A percentile compares a stretch with the other conserved stretches of the same genome.
Evolutionary conservation across 352 stramenopile genomes (phyloP).

Genomic region (Phytophthora megakarya): DNA sequence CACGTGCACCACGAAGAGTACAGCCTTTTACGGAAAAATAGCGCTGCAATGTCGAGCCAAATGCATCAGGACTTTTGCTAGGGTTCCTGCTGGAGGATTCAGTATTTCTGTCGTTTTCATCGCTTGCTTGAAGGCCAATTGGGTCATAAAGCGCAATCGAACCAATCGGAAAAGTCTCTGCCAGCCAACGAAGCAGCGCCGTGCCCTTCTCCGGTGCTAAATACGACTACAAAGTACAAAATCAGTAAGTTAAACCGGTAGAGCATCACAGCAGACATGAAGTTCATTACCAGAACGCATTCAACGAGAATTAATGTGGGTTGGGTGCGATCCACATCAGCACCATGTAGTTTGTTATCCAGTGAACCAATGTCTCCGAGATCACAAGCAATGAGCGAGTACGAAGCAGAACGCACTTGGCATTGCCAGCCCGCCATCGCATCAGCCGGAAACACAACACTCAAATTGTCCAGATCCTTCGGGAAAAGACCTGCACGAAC

Average conservation of each 20-base stretch:
- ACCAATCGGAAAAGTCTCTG: conserved; percentile 38
- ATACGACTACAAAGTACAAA: conserved; percentile 52
- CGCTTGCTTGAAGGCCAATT: conserved; percentile 40
- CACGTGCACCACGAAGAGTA: conserved; percentile 49
- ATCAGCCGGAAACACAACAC: neutral
- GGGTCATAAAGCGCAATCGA: conserved; percentile 72
- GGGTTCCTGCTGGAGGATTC: neutral
- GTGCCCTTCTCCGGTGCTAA: conserved; percentile 57
- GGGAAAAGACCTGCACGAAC: conserved; percentile 35
- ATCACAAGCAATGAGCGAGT: conserved; percentile 59
- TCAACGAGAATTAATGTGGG: conserved; percentile 71
- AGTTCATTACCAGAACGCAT: conserved; percentile 64
- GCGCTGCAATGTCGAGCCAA: conserved; percentile 52
- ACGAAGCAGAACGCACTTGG: conserved; percentile 33
- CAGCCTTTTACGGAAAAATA: conserved; percentile 81
- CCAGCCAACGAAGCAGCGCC: conserved; percentile 51
- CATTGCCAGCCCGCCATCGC: conserved; percentile 36
- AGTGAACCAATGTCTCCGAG: conserved; percentile 53
- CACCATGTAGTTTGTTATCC: conserved; percentile 28
- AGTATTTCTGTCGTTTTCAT: neutral
- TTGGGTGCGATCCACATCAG: conserved; percentile 37
- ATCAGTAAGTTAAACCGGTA: neutral
- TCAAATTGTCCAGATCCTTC: conserved; percentile 19
- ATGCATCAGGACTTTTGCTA: conserved; percentile 31
- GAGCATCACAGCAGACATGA: neutral